Percentiles rank a stretch among this genome's conserved stretches.
These are phyloP conservation scores for Penicillium sp. DNA, from an alignment of 2,329 filamentous ascomycete species.

Conservation along the genomic window DNA sequence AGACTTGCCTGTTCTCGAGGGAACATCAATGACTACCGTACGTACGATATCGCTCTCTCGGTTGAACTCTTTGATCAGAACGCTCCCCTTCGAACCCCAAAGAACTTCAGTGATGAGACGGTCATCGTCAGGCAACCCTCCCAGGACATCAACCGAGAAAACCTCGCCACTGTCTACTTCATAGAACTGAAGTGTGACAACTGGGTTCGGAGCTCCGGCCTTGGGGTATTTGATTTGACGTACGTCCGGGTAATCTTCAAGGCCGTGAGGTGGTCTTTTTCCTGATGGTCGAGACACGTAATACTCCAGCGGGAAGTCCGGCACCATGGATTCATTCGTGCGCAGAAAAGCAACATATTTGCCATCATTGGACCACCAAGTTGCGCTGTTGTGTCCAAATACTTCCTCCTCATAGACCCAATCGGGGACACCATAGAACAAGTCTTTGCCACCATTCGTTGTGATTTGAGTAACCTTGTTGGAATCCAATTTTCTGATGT, in stretches of 20 bases:
- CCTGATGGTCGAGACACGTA: constrained; percentile 85
- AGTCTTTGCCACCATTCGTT: constrained; percentile 75
- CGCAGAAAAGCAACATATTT: constrained; percentile 86
- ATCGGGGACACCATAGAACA: constrained; percentile 94
- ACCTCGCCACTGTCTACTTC: constrained; percentile 72
- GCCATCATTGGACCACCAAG: constrained; percentile 93
- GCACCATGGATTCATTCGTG: constrained; percentile 89
- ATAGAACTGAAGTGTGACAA: constrained; percentile 84
- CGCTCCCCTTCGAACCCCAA: constrained; percentile 77
- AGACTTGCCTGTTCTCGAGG: constrained; percentile 67
- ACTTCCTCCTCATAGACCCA: constrained; percentile 96
- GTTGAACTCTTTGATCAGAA: constrained; percentile 88
- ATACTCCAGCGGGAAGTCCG: constrained; percentile 89
- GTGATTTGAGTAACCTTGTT: constrained; percentile 69
- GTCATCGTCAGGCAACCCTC: constrained; percentile 74
- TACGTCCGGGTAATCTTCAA: constrained; percentile 87
- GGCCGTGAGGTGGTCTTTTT: constrained; percentile 59
- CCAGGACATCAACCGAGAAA: constrained; percentile 73
- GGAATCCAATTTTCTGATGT: constrained; percentile 63
- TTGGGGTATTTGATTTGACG: constrained; percentile 96
- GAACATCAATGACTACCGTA: constrained; percentile 79
- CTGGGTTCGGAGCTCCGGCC: constrained; percentile 86
- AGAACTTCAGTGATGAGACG: constrained; percentile 88
- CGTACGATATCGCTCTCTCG: constrained; percentile 88
- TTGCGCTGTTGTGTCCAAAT: constrained; percentile 72